Evolutionary conservation across 2,329 filamentous ascomycete genomes (phyloP).

Genomic region (Ophiostoma ips): DNA sequence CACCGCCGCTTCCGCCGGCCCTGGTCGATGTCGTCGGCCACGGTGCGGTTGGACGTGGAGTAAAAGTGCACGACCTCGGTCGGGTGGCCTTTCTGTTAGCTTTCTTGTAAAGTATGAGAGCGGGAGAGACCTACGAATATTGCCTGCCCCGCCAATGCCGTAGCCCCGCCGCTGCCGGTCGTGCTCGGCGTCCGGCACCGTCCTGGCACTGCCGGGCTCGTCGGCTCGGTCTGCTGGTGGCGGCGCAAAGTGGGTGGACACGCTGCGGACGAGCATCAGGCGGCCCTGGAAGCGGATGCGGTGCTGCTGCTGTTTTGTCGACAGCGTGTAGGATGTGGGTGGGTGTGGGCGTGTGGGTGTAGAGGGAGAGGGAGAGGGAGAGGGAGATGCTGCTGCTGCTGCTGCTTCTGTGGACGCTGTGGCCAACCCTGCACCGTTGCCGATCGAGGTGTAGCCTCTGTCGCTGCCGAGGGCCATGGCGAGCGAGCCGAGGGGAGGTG

Average conservation of each 20-base stretch:
- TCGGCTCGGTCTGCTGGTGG: background rate
- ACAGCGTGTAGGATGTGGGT: background rate
- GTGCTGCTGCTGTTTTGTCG: conserved; percentile 17
- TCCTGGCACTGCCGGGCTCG: too few relatives aligned
- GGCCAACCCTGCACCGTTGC: too few relatives aligned
- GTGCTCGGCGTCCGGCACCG: conserved; percentile 16
- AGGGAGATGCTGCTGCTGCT: background rate
- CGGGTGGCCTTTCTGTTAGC: conserved; percentile 14
- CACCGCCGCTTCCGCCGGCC: conserved; percentile 1
- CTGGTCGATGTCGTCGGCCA: background rate
- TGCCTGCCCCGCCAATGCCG: conserved; percentile 26
- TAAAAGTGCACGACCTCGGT: conserved; percentile 19
- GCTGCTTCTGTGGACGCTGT: background rate
- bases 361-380: too few relatives aligned
- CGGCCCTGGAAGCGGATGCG: conserved; percentile 25
- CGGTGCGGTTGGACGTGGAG: conserved; percentile 1
- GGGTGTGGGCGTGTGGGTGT: background rate
- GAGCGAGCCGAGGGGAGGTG: too few relatives aligned
- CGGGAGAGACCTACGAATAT: conserved; percentile 25
- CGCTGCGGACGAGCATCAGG: conserved; percentile 22
- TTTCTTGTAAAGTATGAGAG: too few relatives aligned
- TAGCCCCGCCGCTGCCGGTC: conserved; percentile 24
- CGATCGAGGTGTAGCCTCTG: too few relatives aligned
- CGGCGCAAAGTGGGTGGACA: conserved; percentile 19
- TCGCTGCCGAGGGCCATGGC: too few relatives aligned